Conservation (phyloP, 805 yeast species). For the Danielozyma ontarioensis region DNA sequence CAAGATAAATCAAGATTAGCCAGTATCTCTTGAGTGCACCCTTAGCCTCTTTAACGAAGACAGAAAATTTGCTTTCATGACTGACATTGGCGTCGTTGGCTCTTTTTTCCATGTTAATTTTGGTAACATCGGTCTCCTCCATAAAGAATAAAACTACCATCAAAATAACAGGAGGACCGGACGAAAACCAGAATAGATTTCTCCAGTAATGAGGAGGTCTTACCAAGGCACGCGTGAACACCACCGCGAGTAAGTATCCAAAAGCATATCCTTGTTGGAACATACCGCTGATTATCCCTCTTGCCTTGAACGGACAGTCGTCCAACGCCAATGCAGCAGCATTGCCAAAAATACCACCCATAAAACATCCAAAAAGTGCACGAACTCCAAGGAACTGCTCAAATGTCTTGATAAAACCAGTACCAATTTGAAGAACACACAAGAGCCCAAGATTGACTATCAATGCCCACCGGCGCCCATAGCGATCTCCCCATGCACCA, state of each 20-base stretch:
- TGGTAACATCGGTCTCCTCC: conserved; percentile 11
- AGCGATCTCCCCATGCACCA: conserved; percentile 54
- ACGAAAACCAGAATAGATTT: conserved; percentile 21
- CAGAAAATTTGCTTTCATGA: background rate
- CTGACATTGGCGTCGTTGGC: background rate
- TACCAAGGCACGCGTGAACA: conserved; percentile 58
- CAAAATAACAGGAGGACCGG: conserved; percentile 19
- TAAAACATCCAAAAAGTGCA: conserved; percentile 59
- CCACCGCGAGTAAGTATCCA: conserved; percentile 61
- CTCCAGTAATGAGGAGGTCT: conserved; percentile 17
- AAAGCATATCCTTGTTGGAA: conserved; percentile 80
- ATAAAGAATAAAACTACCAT: conserved; percentile 9
- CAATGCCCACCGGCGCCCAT: conserved; percentile 59
- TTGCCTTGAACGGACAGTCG: conserved; percentile 52
- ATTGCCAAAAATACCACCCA: conserved; percentile 70
- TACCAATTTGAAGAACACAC: conserved; percentile 54
- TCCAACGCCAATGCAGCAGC: conserved; percentile 64
- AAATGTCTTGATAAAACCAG: conserved; percentile 56
- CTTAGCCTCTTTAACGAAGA: conserved; percentile 4
- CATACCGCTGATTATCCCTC: conserved; percentile 59
- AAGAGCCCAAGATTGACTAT: conserved; percentile 41
- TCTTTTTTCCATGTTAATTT: conserved; percentile 2
- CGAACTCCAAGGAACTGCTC: conserved; percentile 57
- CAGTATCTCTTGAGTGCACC: conserved; percentile 45
- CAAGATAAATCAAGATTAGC: conserved; percentile 53